Evolutionary conservation across 2,329 filamentous ascomycete genomes (phyloP).

Genomic region (Fusarium circinatum): DNA sequence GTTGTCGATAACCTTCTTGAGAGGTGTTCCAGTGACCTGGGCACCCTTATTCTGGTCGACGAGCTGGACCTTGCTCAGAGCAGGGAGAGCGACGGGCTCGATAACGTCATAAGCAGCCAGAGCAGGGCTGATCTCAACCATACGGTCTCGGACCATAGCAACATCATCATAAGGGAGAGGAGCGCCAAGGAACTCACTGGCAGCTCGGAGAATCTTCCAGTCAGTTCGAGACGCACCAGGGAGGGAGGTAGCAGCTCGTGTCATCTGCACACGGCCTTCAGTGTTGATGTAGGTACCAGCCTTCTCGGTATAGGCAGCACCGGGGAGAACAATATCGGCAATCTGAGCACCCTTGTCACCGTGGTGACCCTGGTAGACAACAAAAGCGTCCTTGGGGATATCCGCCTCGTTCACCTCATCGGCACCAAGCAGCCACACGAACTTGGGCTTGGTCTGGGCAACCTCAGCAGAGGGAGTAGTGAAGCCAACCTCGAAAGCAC

Average conservation of each 20-base stretch:
- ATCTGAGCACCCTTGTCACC: slow-evolving; percentile 93
- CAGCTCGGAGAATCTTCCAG: slow-evolving; percentile 98
- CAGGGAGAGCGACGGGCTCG: slow-evolving; percentile 78
- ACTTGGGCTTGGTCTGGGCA: slow-evolving; percentile 88
- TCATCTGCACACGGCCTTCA: slow-evolving; percentile 95
- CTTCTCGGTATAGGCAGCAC: slow-evolving; percentile 97
- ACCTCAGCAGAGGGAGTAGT: slow-evolving; percentile 84
- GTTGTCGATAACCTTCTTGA: slow-evolving; percentile 90
- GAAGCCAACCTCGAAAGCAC: slow-evolving; percentile 96
- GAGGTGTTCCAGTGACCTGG: slow-evolving; percentile 74
- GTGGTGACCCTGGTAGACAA: slow-evolving; percentile 98
- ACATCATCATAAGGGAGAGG: slow-evolving; percentile 95
- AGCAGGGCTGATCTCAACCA: slow-evolving; percentile 93
- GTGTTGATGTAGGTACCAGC: slow-evolving; percentile 97
- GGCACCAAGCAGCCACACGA: slow-evolving; percentile 95
- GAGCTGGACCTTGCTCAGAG: slow-evolving; percentile 91
- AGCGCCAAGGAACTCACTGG: slow-evolving; percentile 87
- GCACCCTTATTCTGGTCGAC: slow-evolving; percentile 95
- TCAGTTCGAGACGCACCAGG: slow-evolving; percentile 92
- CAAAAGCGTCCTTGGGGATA: slow-evolving; percentile 94
- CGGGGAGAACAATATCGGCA: slow-evolving; percentile 92
- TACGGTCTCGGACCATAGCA: slow-evolving; percentile 87
- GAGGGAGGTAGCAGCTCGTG: slow-evolving; percentile 86
- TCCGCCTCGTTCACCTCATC: slow-evolving; percentile 88
- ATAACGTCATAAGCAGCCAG: slow-evolving; percentile 91